Base-by-base conservation (phyloP, 1,139 yeast species). In the Kurtzmaniella quercitrusa region DNA sequence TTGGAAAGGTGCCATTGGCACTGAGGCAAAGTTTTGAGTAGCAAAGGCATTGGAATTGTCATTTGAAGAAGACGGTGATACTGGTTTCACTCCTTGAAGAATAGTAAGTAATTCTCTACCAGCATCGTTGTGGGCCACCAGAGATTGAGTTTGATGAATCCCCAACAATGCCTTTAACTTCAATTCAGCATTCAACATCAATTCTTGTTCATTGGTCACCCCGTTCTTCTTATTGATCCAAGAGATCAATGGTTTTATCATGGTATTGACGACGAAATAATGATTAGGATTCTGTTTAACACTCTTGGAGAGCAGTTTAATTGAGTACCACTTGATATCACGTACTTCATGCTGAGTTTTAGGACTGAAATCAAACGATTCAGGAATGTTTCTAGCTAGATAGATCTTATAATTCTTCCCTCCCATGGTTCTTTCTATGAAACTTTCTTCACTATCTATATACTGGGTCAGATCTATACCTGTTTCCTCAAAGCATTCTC, bases 401-500 rank as follows among this genome's bases (percentile, higher is more conserved):
- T 79, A 94, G 27, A 94, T 86, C 56, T 90, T 85, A 62, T 87
- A 87, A 62, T 88, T 89, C 62, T 93, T 93, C 11, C 94, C 96
- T 43, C 73, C 71, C 34, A 89, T 79, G 7, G 89, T 87, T 59
- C 95, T 77, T 59, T 93, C 98, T 42, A 90, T 75, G 49, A 77
- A 87, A 46, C 85, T 91, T 33, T 82, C 76, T 49, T 83, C 84
- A 48, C 79, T 77, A 8, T 36, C 38, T 42, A 91, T 73, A 52
- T 75, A 77, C 11, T 80, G 81, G 3, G 81, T 65, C 41, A 89
- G 82, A 62, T 91, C 94, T 56, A 85, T 90, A 0, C 98, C 96
- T n/a, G 91, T 93, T 62, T 94, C 99, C 66, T 94, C 99, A 50
- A 77, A 78, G 18, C 88, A 93, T 62, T 94, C 99, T 58, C 99